Conservation (phyloP, 129 eudicot species). For the Erigeron canadensis region DNA sequence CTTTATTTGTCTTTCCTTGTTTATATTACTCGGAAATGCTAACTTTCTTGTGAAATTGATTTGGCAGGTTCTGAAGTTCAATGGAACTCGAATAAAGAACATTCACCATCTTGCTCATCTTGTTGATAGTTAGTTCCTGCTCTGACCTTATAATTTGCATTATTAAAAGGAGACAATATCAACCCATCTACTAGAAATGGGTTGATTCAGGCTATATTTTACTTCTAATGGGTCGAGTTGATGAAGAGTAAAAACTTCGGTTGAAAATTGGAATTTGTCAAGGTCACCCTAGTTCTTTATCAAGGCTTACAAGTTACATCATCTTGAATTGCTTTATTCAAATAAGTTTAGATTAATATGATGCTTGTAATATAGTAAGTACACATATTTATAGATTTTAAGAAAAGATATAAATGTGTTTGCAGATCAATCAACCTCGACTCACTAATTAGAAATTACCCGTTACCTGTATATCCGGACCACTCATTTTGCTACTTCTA, state of each 20-base stretch:
- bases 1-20: not conserved
- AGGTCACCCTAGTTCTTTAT: not conserved
- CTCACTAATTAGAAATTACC: not conserved
- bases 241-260: not conserved
- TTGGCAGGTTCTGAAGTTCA: slow-evolving; percentile 78
- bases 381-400: not conserved
- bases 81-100: slow-evolving; percentile 75
- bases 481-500: not conserved
- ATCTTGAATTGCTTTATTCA: not conserved
- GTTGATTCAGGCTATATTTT: not conserved
- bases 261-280: not conserved
- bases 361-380: not conserved
- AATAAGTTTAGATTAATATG: too few relatives aligned
- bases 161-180: not conserved
- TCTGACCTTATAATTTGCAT: slow-evolving; percentile 16
- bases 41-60: slow-evolving; percentile 12
- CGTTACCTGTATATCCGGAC: not conserved
- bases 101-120: slow-evolving; percentile 95
- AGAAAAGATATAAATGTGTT: not conserved
- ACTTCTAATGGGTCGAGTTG: not conserved
- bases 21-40: slow-evolving; percentile 15
- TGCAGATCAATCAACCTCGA: not conserved
- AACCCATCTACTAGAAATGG: not conserved
- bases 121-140: slow-evolving; percentile 69
- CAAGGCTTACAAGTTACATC: not conserved